phyloP scores from a whole-genome alignment of 805 yeast genomes.

The Kodamaea leandrae region DNA sequence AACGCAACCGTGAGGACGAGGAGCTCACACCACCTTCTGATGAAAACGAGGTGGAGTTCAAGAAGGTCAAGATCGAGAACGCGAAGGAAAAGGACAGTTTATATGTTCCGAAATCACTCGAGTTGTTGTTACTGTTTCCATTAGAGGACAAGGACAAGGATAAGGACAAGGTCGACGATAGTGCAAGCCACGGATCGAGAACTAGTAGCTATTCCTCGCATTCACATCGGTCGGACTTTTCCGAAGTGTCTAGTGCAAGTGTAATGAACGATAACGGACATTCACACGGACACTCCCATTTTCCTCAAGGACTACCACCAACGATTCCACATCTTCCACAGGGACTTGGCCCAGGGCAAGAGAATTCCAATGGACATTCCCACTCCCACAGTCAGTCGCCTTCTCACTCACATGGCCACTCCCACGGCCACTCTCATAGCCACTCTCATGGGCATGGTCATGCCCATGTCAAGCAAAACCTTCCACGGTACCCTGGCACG shows the following conservation, averaged over 20 bases:
- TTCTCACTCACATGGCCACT: not conserved
- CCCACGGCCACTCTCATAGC: not conserved
- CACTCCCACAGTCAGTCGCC: not conserved
- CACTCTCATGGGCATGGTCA: not conserved
- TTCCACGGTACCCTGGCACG: not conserved
- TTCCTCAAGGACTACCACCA: too few relatives aligned
- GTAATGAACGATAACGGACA: not conserved
- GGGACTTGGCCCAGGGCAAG: too few relatives aligned
- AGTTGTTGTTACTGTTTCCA: conserved; percentile 9
- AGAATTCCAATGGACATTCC: too few relatives aligned
- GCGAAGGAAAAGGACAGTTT: not conserved
- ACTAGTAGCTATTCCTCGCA: too few relatives aligned
- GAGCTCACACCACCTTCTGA: conserved; percentile 1
- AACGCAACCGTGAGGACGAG: not conserved
- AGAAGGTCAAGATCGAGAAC: not conserved
- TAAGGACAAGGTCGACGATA: not conserved
- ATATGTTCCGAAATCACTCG: conserved; percentile 9
- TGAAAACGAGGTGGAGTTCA: not conserved
- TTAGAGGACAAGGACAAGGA: conserved; percentile 2
- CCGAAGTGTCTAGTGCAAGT: too few relatives aligned
- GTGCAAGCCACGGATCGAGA: too few relatives aligned
- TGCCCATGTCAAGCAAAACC: not conserved
- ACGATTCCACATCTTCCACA: not conserved
- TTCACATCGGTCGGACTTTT: too few relatives aligned
- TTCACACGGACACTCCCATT: not conserved